A percentile compares a stretch with the other conserved stretches of the same genome.
phyloP scores from a whole-genome alignment of 108 stramenopile genomes.

The Fistulifera pelliculosa region DNA sequence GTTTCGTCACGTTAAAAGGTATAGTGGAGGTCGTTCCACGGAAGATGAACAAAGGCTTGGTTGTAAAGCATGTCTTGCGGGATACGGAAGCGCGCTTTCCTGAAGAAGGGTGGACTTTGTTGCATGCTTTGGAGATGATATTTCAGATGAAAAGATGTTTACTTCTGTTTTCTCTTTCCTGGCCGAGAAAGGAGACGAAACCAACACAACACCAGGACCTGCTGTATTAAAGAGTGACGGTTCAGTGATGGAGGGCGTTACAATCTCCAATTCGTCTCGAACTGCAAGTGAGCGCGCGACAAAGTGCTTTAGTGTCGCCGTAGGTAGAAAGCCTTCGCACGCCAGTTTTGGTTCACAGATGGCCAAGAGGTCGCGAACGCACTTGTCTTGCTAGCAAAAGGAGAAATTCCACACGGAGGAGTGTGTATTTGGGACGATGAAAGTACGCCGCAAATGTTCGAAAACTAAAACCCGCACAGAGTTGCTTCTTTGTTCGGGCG shows the following conservation, averaged over 20 bases:
- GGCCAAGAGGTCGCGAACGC: slow-evolving; percentile 68
- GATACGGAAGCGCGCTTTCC: slow-evolving; percentile 33
- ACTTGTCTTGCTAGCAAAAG: slow-evolving; percentile 43
- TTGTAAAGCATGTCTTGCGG: slow-evolving; percentile 77
- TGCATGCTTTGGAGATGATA: slow-evolving; percentile 91
- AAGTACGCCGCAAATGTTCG: slow-evolving; percentile 12
- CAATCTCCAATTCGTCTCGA: not conserved
- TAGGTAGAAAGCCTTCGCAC: slow-evolving; percentile 81
- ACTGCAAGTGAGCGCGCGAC: not conserved
- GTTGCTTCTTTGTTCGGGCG: no score
- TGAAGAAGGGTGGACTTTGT: slow-evolving; percentile 67
- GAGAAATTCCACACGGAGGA: slow-evolving; percentile 19
- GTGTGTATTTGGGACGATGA: slow-evolving; percentile 12
- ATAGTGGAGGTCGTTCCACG: slow-evolving; percentile 86
- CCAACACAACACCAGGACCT: slow-evolving; percentile 32
- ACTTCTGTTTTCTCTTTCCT: slow-evolving; percentile 73
- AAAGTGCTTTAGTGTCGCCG: slow-evolving; percentile 61
- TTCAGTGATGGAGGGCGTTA: slow-evolving; percentile 1
- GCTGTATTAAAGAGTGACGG: slow-evolving; percentile 40
- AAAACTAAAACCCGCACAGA: no score
- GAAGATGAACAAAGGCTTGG: slow-evolving; percentile 75
- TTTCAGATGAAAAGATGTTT: slow-evolving; percentile 97
- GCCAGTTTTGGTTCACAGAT: slow-evolving; percentile 75
- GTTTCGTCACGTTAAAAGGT: slow-evolving; percentile 83
- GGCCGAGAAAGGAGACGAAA: slow-evolving; percentile 54